These are phyloP conservation scores for Clathrus columnatus DNA, from an alignment of 768 basidiomycete genomes.

Conservation along the genomic window DNA sequence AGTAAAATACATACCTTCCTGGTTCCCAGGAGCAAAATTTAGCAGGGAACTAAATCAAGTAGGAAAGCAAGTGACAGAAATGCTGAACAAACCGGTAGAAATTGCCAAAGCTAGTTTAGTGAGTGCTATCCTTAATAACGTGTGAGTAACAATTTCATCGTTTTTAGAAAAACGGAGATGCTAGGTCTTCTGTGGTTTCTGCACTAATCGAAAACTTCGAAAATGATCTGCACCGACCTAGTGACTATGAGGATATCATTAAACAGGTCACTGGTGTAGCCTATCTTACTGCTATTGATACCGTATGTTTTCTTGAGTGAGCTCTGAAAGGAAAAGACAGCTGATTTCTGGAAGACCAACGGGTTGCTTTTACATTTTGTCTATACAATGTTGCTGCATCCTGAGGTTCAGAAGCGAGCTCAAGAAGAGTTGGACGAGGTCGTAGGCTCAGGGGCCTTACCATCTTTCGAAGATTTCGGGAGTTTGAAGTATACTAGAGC, in stretches of 20 bases:
- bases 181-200: no score
- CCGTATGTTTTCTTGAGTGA: background rate
- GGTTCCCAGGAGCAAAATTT: conserved; percentile 16
- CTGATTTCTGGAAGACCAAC: background rate
- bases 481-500: background rate
- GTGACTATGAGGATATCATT: background rate
- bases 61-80: background rate
- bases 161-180: no score
- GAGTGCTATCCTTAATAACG: no score
- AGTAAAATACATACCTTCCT: conserved; percentile 16
- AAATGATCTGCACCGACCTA: no score
- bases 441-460: conserved; percentile 16
- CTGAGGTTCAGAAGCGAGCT: conserved; percentile 17
- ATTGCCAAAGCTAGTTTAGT: no score
- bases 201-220: no score
- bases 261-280: background rate
- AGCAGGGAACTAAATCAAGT: background rate
- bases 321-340: background rate
- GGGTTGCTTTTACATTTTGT: conserved; percentile 11
- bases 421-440: conserved; percentile 18
- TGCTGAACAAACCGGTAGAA: background rate
- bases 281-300: background rate
- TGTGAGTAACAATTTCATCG: no score
- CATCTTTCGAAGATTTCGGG: conserved; percentile 13
- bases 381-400: conserved; percentile 18